Conservation (phyloP, 768 basidiomycete species). For the Lactifluus subvellereus region DNA sequence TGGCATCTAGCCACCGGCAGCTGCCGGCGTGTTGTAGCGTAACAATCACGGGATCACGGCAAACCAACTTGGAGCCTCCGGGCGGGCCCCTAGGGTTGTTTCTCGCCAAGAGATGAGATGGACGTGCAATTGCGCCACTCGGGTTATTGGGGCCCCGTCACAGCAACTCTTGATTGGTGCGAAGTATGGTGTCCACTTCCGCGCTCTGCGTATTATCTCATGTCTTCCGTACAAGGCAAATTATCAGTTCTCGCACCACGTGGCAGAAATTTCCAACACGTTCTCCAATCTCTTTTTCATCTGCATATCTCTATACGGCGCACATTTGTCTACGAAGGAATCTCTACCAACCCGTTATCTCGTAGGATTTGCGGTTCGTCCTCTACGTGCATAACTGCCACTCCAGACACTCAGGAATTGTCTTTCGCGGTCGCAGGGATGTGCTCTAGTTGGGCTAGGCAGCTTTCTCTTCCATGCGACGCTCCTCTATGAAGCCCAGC, state of each 20-base stretch:
- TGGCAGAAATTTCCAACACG: conserved; percentile 70
- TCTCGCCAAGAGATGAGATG: background rate
- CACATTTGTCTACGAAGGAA: conserved; percentile 27
- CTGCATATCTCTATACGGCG: conserved; percentile 46
- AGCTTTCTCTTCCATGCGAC: conserved; percentile 78
- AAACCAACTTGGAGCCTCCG: too few relatives aligned
- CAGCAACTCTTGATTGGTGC: conserved; percentile 71
- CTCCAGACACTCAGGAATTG: background rate
- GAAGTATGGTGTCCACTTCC: conserved; percentile 41
- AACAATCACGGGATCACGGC: too few relatives aligned
- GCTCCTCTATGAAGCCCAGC: conserved; percentile 66
- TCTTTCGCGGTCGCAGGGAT: conserved; percentile 39
- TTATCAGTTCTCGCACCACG: conserved; percentile 70
- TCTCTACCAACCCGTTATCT: conserved; percentile 37
- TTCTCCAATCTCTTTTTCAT: conserved; percentile 62
- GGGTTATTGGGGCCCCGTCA: conserved; percentile 51
- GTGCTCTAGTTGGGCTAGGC: conserved; percentile 66
- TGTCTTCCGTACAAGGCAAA: conserved; percentile 45
- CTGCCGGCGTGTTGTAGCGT: too few relatives aligned
- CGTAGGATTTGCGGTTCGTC: conserved; percentile 31
- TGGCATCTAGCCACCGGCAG: too few relatives aligned
- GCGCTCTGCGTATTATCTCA: background rate
- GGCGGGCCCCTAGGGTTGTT: too few relatives aligned
- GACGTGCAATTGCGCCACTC: background rate
- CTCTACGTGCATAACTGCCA: background rate